These are phyloP conservation scores for Oxytropis ochrocephala DNA, from an alignment of 306 rosid species.

Conservation along the genomic window DNA sequence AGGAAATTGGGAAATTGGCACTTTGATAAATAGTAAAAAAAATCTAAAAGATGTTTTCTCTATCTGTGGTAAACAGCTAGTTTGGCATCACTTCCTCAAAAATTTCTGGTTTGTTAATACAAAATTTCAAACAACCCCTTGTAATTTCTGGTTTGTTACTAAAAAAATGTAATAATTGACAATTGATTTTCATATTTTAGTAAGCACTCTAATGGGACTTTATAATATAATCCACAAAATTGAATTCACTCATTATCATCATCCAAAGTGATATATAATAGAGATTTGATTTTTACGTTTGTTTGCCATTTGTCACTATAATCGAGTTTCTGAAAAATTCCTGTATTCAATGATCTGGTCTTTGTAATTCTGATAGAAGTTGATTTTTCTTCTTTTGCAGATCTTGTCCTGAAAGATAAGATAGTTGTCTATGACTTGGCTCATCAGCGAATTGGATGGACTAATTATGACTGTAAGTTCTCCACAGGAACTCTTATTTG, in stretches of 20 bases:
- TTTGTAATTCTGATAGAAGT: neutral
- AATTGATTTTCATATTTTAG: neutral
- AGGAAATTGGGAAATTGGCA: neutral
- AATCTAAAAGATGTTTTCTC: constrained; percentile 5
- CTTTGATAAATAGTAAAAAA: neutral
- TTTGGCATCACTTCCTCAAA: neutral
- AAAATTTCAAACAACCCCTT: neutral
- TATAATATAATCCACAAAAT: neutral
- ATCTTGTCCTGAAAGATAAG: constrained; percentile 83
- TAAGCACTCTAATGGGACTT: neutral
- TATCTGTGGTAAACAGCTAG: neutral
- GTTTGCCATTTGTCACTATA: neutral
- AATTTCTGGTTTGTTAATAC: neutral
- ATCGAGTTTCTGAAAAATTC: neutral
- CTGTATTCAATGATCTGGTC: neutral
- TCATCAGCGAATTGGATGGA: constrained; percentile 77
- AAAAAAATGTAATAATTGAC: neutral
- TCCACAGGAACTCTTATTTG: neutral
- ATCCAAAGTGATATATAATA: neutral
- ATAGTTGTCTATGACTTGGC: constrained; percentile 78
- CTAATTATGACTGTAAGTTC: constrained; percentile 79
- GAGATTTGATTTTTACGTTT: neutral
- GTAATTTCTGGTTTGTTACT: neutral
- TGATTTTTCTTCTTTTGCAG: constrained; percentile 37
- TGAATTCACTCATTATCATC: neutral